Base-by-base conservation (phyloP, 139 green algal species). In the Closterium sp. region DNA sequence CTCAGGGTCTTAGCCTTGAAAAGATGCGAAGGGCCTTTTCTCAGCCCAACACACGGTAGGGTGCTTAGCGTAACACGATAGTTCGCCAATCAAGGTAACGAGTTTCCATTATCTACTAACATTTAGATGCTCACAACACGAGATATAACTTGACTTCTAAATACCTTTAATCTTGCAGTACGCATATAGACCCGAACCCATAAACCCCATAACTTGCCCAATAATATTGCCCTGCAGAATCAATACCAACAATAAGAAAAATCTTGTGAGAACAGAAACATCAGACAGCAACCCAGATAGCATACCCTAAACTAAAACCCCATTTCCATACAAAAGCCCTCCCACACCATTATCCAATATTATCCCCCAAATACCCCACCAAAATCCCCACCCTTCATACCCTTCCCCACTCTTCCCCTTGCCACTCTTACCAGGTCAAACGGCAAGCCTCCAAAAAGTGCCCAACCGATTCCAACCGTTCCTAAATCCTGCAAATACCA, bases 121-220 rank as follows among this genome's bases (percentile, higher is more conserved):
- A 45, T 45, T 45, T 45, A 45, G 9, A 45, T 45, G 38, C 5
- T 45, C 38, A 45, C 38, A 45, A 45, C 38, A n/a, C n/a, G n/a
- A 45, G 38, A 45, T 9, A 45, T 45, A 45, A 45, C 38, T 45
- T 10, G 38, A 6, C 38, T 45, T 45, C 50, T 73, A 73, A 11
- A 73, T 93, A 17, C 91, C 91, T 70, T 70, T 93, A 4, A 93
- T 11, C 34, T 93, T 93, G n/a, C 91, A 93, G n/a, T 93, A 93
- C 22, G 91, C 91, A 88, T 93, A 93, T 2, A 93, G 42, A 29
- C 85, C 91, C 22, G 91, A 93, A 21, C 91, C 91, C 86, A 70
- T 0, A 34, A 93, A 93, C 21, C 91, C 91, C 30, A 93, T 30
- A 13, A 4, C 85, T 90, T 93, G 91, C 7, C 91, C 91, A 38